phyloP scores from a whole-genome alignment of 805 yeast genomes.

The Citeromyces matritensis region DNA sequence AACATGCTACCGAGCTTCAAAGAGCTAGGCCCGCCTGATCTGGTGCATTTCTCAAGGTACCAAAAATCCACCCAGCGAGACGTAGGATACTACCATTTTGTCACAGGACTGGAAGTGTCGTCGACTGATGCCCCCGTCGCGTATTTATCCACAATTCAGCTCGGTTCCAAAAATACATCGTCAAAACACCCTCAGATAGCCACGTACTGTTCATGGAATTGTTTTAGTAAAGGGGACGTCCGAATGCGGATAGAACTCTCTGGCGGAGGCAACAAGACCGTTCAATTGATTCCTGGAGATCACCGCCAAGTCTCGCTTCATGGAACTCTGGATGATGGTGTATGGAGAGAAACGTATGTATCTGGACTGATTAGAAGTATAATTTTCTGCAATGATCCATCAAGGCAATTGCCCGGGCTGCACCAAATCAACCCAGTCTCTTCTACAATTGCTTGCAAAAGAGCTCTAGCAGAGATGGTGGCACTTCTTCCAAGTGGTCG shows the following conservation, averaged over 20 bases:
- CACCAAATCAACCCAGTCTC: conserved; percentile 29
- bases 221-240: conserved; percentile 59
- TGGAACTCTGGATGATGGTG: conserved; percentile 32
- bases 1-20: conserved; percentile 21
- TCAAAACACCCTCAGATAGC: conserved; percentile 19
- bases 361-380: conserved; percentile 41
- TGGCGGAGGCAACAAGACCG: conserved; percentile 19
- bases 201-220: conserved; percentile 59
- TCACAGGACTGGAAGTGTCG: conserved; percentile 36
- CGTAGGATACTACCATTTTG: conserved; percentile 37
- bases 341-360: conserved; percentile 52
- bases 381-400: conserved; percentile 33
- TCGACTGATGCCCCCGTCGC: conserved; percentile 40
- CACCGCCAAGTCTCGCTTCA: conserved; percentile 39
- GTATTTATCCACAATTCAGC: conserved; percentile 28
- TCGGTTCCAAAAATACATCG: conserved; percentile 14
- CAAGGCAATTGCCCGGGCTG: conserved; percentile 43
- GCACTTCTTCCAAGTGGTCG: conserved; percentile 29
- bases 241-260: conserved; percentile 51
- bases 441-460: conserved; percentile 17
- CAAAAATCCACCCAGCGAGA: conserved; percentile 29
- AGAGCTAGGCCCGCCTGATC: conserved; percentile 67
- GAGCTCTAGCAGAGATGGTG: conserved; percentile 22
- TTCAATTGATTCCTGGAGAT: conserved; percentile 32
- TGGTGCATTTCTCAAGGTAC: conserved; percentile 35